A percentile compares a stretch with the other conserved stretches of the same genome.
phyloP scores from a whole-genome alignment of 495 filamentous ascomycete species.

The Neurospora sp. region DNA sequence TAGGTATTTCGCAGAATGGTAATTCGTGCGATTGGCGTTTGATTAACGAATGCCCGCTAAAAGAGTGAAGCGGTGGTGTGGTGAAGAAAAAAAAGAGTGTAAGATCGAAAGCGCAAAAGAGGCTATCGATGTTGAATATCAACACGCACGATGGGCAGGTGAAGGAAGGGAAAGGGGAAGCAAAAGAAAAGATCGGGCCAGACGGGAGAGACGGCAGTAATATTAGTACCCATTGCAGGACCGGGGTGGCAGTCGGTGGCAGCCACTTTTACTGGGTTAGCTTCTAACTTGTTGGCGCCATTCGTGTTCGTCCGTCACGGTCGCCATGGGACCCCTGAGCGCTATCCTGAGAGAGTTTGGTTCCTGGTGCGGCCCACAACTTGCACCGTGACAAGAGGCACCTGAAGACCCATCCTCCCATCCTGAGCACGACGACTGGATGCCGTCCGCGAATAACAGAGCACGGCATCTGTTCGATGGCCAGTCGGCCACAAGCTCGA shows the following conservation, averaged over 20 bases:
- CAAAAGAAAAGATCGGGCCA: slow-evolving; percentile 8
- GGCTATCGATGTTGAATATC: slow-evolving; percentile 43
- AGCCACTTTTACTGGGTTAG: slow-evolving; percentile 4
- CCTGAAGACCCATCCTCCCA: neutral
- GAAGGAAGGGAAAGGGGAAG: slow-evolving; percentile 30
- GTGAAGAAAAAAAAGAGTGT: slow-evolving; percentile 28
- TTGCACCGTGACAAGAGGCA: neutral
- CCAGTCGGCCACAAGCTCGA: neutral
- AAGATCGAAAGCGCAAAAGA: slow-evolving; percentile 41
- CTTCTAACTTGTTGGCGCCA: slow-evolving; percentile 17
- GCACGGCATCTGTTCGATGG: neutral
- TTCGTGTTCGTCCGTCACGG: slow-evolving; percentile 1
- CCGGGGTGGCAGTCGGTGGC: slow-evolving; percentile 10
- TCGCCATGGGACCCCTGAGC: neutral
- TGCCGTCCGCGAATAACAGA: neutral
- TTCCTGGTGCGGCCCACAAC: neutral
- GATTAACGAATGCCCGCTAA: slow-evolving; percentile 83
- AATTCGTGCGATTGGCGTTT: neutral
- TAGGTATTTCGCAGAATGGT: neutral
- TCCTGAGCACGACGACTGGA: neutral
- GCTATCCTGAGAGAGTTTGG: neutral
- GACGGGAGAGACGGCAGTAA: slow-evolving; percentile 6
- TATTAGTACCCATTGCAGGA: slow-evolving; percentile 6
- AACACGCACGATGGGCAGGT: slow-evolving; percentile 35
- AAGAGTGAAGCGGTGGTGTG: slow-evolving; percentile 89